A percentile compares a stretch with the other conserved stretches of the same genome.
Conservation (phyloP, 352 stramenopile genomes). For the Phytophthora ramorum region DNA sequence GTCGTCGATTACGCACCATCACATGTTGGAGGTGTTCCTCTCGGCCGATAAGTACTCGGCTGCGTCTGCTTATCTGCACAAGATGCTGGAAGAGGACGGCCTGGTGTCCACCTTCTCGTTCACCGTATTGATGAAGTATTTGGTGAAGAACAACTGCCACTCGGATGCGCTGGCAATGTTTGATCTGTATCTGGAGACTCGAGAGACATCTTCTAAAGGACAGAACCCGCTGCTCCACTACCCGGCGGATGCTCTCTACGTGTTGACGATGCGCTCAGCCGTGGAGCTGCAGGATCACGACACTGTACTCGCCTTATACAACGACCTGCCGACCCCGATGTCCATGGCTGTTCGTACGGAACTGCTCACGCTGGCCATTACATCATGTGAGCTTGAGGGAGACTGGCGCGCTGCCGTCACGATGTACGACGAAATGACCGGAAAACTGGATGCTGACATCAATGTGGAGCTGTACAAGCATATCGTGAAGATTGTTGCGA, state of each 20-base stretch:
- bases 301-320: slow-evolving; percentile 67
- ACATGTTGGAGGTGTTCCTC: slow-evolving; percentile 74
- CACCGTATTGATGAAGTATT: slow-evolving; percentile 78
- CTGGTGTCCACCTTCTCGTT: slow-evolving; percentile 77
- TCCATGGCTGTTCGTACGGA: slow-evolving; percentile 64
- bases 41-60: slow-evolving; percentile 56
- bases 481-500: slow-evolving; percentile 84
- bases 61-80: slow-evolving; percentile 60
- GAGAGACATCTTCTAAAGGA: slow-evolving; percentile 48
- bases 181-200: slow-evolving; percentile 62
- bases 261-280: slow-evolving; percentile 67
- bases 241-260: slow-evolving; percentile 67
- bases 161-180: slow-evolving; percentile 64
- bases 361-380: slow-evolving; percentile 55
- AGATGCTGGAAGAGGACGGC: slow-evolving; percentile 46
- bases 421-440: slow-evolving; percentile 78
- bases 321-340: slow-evolving; percentile 45
- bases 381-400: slow-evolving; percentile 63
- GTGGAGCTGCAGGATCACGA: slow-evolving; percentile 60
- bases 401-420: slow-evolving; percentile 83
- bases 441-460: slow-evolving; percentile 54
- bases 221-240: slow-evolving; percentile 71
- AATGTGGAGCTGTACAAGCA: slow-evolving; percentile 84
- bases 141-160: slow-evolving; percentile 44
- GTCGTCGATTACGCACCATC: slow-evolving; percentile 75